Conservation (phyloP, 306 rosid genomes). For the Rubus idaeus region DNA sequence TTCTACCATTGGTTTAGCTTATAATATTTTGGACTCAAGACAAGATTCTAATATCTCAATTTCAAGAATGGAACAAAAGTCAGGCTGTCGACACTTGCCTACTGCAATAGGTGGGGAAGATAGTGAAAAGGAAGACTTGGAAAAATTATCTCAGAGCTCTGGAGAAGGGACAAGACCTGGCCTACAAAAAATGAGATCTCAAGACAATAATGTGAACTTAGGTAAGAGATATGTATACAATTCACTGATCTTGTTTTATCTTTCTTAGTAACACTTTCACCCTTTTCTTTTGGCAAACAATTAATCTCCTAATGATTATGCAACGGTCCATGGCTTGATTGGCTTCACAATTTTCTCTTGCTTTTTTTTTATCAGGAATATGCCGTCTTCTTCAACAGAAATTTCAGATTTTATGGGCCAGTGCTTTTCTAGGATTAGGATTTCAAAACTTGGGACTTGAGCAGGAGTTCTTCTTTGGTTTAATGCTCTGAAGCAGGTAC, state of each 20-base stretch:
- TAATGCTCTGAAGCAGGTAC: conserved; percentile 24
- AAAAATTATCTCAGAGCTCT: conserved; percentile 11
- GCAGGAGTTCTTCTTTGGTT: conserved; percentile 35
- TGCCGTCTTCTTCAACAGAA: conserved; percentile 25
- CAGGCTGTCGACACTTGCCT: conserved; percentile 14
- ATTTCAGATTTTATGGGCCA: conserved; percentile 26
- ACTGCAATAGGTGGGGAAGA: conserved; percentile 7
- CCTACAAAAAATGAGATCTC: conserved; percentile 21
- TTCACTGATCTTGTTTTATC: conserved; percentile 12
- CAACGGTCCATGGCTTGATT: background rate
- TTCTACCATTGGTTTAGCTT: background rate
- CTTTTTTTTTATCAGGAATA: conserved; percentile 30
- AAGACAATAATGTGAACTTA: conserved; percentile 21
- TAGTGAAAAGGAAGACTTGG: conserved; percentile 17
- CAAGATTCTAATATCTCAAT: conserved; percentile 23
- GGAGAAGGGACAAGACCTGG: conserved; percentile 14
- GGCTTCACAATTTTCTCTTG: conserved; percentile 21
- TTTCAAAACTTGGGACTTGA: conserved; percentile 34
- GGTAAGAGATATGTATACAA: conserved; percentile 22
- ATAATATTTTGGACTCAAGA: conserved; percentile 16
- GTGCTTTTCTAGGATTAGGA: conserved; percentile 35
- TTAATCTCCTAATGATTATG: background rate
- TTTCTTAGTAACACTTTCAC: background rate
- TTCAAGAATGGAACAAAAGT: conserved; percentile 17
- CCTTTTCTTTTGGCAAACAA: background rate